Conservation (phyloP, 2,329 filamentous ascomycete species). For the Clonostachys rosea region DNA sequence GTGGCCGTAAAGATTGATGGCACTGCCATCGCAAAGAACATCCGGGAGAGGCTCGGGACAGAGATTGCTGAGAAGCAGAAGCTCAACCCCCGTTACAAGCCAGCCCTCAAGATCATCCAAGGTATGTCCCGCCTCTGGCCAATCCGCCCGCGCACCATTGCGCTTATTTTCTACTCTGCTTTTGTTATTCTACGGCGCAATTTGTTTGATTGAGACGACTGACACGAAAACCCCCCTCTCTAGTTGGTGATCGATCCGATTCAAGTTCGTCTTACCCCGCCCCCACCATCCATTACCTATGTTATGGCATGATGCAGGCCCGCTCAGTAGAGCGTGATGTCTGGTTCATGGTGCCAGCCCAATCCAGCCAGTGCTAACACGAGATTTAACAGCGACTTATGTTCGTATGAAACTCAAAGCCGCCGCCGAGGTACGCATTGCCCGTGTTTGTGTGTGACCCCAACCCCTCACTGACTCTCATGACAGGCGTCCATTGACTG, state of each 20-base stretch:
- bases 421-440: constrained; percentile 68
- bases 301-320: neutral
- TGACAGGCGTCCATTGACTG: constrained; percentile 80
- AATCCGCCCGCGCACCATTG: neutral
- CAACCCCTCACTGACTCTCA: neutral
- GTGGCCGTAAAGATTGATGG: constrained; percentile 90
- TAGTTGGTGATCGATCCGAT: constrained; percentile 89
- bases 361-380: constrained; percentile 4
- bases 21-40: constrained; percentile 87
- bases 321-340: neutral
- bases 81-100: constrained; percentile 81
- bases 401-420: constrained; percentile 99
- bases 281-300: neutral
- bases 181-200: no score
- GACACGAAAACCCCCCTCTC: no score
- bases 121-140: constrained; percentile 43
- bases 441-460: neutral
- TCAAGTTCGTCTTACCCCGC: constrained; percentile 55
- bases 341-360: neutral
- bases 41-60: constrained; percentile 73
- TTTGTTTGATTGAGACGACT: no score
- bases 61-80: constrained; percentile 81
- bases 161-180: no score
- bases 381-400: constrained; percentile 68
- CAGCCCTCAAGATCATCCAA: constrained; percentile 91